phyloP scores from a whole-genome alignment of 805 yeast genomes.

The Starmerella stellata region DNA sequence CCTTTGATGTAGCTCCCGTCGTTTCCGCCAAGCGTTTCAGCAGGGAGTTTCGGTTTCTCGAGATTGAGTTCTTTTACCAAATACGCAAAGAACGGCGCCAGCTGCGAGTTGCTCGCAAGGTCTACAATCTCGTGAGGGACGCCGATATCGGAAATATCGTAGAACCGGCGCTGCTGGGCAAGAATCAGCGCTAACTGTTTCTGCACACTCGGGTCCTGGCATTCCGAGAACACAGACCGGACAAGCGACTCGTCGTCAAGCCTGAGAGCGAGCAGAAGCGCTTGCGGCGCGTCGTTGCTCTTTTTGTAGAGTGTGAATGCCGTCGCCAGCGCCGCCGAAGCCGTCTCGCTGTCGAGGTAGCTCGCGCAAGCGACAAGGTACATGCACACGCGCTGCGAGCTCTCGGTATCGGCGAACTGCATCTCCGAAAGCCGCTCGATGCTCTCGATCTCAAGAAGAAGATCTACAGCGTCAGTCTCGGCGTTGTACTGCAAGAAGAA shows the following conservation, averaged over 20 bases:
- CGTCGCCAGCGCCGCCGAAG: conserved; percentile 63
- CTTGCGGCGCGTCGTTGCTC: conserved; percentile 70
- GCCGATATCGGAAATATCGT: conserved; percentile 29
- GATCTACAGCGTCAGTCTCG: conserved; percentile 95
- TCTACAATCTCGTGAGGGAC: conserved; percentile 41
- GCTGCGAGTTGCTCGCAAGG: conserved; percentile 59
- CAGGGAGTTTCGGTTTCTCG: conserved; percentile 80
- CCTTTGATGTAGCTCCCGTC: conserved; percentile 27
- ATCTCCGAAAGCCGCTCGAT: conserved; percentile 58
- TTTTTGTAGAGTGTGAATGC: conserved; percentile 72
- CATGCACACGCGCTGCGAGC: conserved; percentile 75
- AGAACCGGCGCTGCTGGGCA: conserved; percentile 70
- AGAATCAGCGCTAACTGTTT: conserved; percentile 83
- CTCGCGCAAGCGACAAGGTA: conserved; percentile 96
- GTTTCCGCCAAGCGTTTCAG: conserved; percentile 82
- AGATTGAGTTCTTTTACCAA: conserved; percentile 74
- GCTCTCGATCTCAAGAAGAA: conserved; percentile 72
- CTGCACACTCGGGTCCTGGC: conserved; percentile 47
- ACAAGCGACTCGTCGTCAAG: conserved; percentile 68
- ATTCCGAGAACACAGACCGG: conserved; percentile 48
- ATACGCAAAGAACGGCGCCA: conserved; percentile 63
- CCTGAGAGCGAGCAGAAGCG: conserved; percentile 65
- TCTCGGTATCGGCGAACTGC: conserved; percentile 57
- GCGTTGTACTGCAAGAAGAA: conserved; percentile 87
- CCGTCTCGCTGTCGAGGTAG: conserved; percentile 87